Percentiles rank a stretch among this genome's conserved stretches.
Conservation (phyloP, 1,284 basidiomycete genomes). For the Pascua sp. region DNA sequence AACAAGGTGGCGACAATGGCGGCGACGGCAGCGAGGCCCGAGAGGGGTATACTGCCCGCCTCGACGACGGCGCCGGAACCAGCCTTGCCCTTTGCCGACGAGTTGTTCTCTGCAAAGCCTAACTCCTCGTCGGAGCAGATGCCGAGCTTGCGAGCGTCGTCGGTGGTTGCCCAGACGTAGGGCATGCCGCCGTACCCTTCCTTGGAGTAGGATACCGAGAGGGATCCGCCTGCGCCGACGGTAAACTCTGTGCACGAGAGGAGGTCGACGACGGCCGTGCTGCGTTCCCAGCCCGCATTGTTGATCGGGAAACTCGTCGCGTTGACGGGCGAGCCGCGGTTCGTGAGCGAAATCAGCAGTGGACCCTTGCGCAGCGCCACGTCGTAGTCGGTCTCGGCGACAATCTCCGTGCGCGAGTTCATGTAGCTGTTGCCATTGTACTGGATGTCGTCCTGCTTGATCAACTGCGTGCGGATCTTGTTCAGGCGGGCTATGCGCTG, state of each 20-base stretch:
- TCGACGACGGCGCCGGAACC: not conserved
- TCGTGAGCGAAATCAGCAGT: constrained; percentile 67
- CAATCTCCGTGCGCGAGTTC: constrained; percentile 57
- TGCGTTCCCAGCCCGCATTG: constrained; percentile 37
- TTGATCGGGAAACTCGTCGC: constrained; percentile 32
- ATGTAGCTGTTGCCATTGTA: constrained; percentile 56
- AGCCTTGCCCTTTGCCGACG: not conserved
- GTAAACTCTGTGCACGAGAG: constrained; percentile 39
- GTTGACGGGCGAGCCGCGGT: constrained; percentile 49
- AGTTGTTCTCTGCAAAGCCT: constrained; percentile 6
- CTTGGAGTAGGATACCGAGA: constrained; percentile 40
- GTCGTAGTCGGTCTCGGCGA: constrained; percentile 59
- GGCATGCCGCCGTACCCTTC: constrained; percentile 44
- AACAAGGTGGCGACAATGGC: not conserved
- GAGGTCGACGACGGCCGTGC: constrained; percentile 43
- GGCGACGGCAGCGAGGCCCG: not conserved
- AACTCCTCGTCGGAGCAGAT: constrained; percentile 13
- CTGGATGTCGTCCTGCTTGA: constrained; percentile 50
- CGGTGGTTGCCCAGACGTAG: constrained; percentile 28
- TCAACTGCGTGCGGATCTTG: constrained; percentile 65
- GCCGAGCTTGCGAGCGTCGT: constrained; percentile 7
- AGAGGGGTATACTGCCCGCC: not conserved
- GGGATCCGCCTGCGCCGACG: constrained; percentile 38
- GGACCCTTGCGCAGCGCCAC: constrained; percentile 70
- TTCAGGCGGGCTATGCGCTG: constrained; percentile 64